Percentiles rank a stretch among this genome's conserved stretches.
phyloP scores from a whole-genome alignment of 164 flowering plant genomes.

The Magnolia sinica region DNA sequence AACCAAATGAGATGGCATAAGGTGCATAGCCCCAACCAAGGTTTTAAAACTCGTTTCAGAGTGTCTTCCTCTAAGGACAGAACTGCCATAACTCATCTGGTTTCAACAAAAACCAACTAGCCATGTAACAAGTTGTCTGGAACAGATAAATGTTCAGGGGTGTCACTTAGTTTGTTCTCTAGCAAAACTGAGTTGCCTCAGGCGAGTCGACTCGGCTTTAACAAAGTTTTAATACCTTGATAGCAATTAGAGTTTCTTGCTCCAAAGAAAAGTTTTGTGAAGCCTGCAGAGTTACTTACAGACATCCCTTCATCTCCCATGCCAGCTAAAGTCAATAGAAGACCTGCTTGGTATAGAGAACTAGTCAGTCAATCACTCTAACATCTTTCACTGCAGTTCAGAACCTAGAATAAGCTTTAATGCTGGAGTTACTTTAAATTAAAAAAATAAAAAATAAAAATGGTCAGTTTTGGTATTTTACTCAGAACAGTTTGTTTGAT shows the following conservation, averaged over 20 bases:
- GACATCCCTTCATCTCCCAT: slow-evolving; percentile 93
- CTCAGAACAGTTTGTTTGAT: no score
- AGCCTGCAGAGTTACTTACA: slow-evolving; percentile 45
- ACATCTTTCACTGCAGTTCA: not conserved
- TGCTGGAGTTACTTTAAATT: not conserved
- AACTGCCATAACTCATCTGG: not conserved
- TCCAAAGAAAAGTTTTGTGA: not conserved
- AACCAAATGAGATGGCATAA: no score
- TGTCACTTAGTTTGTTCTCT: not conserved
- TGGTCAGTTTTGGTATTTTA: not conserved
- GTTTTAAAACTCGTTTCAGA: not conserved
- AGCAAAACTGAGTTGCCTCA: not conserved
- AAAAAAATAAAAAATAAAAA: no score
- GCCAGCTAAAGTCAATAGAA: slow-evolving; percentile 91
- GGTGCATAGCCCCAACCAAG: not conserved
- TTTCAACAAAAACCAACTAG: not conserved
- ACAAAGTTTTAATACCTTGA: not conserved
- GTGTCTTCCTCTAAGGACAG: not conserved
- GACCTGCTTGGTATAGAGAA: slow-evolving; percentile 41
- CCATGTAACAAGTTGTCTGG: not conserved
- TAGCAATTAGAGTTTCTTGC: not conserved
- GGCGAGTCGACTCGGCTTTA: not conserved
- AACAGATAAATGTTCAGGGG: not conserved
- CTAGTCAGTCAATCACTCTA: not conserved
- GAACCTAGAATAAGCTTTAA: not conserved